Percentiles rank a stretch among this genome's conserved stretches.
phyloP scores from a whole-genome alignment of 495 filamentous ascomycete genomes.

The Penicillium malachiteum region DNA sequence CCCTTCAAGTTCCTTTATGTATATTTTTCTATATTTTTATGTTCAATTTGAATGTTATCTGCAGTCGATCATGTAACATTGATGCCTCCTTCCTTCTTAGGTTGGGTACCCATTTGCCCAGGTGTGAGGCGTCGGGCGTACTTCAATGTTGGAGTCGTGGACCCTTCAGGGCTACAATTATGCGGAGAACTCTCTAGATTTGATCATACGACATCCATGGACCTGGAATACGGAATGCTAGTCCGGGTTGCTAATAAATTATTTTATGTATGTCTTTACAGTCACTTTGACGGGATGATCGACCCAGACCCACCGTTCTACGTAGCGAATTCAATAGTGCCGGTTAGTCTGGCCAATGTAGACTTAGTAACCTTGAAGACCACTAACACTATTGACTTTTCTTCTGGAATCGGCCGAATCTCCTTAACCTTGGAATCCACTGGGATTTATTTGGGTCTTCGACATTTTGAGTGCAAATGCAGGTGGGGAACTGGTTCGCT shows the following conservation, averaged over 20 bases:
- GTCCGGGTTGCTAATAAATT: too few relatives aligned
- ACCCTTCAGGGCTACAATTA: neutral
- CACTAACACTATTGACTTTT: neutral
- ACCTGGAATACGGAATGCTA: too few relatives aligned
- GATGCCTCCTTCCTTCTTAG: neutral
- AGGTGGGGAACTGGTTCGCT: too few relatives aligned
- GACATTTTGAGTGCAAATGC: too few relatives aligned
- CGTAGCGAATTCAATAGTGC: conserved; percentile 22
- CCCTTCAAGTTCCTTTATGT: neutral
- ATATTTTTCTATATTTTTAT: neutral
- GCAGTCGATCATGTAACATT: conserved; percentile 4
- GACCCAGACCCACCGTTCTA: conserved; percentile 21
- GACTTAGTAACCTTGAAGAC: conserved; percentile 7
- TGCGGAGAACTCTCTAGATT: neutral
- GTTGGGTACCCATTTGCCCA: neutral
- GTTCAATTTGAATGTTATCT: neutral
- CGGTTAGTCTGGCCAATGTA: conserved; percentile 9
- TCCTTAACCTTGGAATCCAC: too few relatives aligned
- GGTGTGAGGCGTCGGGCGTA: neutral
- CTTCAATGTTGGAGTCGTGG: too few relatives aligned
- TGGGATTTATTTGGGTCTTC: too few relatives aligned
- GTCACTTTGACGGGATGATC: conserved; percentile 16
- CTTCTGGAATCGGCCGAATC: neutral
- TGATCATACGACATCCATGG: too few relatives aligned
- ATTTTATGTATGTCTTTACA: too few relatives aligned